These are phyloP conservation scores for Xylariaceae sp. DNA, from an alignment of 2,329 filamentous ascomycete genomes.

Conservation along the genomic window DNA sequence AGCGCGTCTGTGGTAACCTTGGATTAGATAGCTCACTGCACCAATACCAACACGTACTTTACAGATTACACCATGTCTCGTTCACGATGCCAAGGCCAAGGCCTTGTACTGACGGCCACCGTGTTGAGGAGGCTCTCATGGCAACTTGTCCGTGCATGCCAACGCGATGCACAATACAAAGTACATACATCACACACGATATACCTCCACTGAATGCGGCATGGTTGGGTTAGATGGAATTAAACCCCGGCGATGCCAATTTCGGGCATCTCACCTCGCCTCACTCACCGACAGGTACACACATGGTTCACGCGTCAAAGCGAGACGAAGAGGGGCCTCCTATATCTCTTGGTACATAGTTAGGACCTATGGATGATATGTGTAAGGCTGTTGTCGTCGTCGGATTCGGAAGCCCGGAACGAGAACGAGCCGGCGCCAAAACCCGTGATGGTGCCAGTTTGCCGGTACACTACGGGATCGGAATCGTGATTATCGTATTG, in stretches of 20 bases:
- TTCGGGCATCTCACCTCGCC: constrained; percentile 4
- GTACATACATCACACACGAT: neutral
- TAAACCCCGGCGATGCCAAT: neutral
- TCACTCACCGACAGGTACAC: constrained; percentile 7
- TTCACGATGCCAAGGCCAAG: no score
- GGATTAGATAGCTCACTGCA: no score
- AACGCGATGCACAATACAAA: no score
- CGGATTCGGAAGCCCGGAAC: neutral
- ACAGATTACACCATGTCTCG: no score
- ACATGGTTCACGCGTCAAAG: neutral
- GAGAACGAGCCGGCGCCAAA: neutral
- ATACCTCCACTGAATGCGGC: neutral
- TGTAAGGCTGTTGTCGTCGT: no score
- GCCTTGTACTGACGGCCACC: no score
- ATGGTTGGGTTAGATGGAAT: neutral
- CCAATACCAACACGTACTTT: no score
- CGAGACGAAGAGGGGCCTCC: neutral
- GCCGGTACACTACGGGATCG: neutral
- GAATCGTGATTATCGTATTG: neutral
- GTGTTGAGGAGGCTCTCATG: no score
- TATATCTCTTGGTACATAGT: neutral
- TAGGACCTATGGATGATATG: no score
- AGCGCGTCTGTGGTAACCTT: no score
- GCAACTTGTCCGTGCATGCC: neutral
- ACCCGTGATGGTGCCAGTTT: neutral